These are phyloP conservation scores for Theobroma cacao DNA, from an alignment of 345 rosid genomes.

Conservation along the genomic window DNA sequence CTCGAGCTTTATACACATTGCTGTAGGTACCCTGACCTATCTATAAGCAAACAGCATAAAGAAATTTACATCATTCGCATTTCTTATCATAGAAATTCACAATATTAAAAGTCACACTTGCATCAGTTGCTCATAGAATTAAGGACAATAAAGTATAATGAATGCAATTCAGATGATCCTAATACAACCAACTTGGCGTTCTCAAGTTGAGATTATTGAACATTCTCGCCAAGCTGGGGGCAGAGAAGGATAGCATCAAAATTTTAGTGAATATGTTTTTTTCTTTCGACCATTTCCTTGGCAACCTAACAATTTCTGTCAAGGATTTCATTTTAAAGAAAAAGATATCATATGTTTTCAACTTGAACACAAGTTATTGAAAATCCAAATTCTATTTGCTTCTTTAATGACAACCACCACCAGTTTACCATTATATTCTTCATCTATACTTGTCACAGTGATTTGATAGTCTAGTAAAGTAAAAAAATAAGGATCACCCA, in stretches of 20 bases:
- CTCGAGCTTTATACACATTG: conserved; percentile 76
- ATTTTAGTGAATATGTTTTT: background rate
- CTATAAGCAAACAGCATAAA: conserved; percentile 25
- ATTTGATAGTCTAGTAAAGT: background rate
- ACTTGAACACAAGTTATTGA: background rate
- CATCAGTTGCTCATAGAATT: background rate
- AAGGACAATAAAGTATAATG: background rate
- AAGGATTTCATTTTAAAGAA: background rate
- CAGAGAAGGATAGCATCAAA: background rate
- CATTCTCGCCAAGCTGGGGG: background rate
- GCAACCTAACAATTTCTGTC: background rate
- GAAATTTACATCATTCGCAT: background rate
- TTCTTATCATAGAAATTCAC: background rate
- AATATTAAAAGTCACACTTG: background rate
- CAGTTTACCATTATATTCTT: background rate
- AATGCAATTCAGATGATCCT: background rate
- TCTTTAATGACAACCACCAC: background rate
- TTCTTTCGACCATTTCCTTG: background rate
- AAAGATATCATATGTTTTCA: background rate
- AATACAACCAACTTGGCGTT: background rate
- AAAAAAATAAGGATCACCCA: background rate
- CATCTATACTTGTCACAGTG: background rate
- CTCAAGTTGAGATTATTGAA: background rate
- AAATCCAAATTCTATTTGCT: background rate
- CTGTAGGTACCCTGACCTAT: conserved; percentile 71